phyloP scores from a whole-genome alignment of 768 basidiomycete genomes.

The Amanita molliuscula region DNA sequence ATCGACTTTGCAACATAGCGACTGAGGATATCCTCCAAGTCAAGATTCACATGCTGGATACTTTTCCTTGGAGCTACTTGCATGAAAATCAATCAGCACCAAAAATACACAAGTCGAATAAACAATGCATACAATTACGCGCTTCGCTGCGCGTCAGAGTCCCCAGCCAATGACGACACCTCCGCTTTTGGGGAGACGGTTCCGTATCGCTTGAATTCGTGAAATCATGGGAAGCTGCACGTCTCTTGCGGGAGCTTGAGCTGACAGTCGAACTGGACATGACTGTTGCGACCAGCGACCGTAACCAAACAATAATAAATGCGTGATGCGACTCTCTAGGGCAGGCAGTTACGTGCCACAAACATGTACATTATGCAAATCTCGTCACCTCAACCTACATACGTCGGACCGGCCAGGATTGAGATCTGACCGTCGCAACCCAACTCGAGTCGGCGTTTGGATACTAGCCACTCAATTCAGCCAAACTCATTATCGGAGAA shows the following conservation, averaged over 20 bases:
- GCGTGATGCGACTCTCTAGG: neutral
- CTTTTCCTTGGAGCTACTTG: slow-evolving; percentile 9
- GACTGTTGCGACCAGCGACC: neutral
- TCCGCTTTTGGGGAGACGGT: neutral
- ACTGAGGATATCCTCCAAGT: slow-evolving; percentile 15
- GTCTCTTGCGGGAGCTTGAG: slow-evolving; percentile 17
- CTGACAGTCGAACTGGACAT: slow-evolving; percentile 6
- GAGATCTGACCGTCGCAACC: neutral
- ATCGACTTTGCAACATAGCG: slow-evolving; percentile 11
- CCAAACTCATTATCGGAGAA: neutral
- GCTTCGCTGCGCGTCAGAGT: neutral
- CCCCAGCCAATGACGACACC: neutral
- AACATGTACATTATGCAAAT: too few species aligned
- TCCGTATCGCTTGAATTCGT: neutral
- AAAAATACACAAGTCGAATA: neutral
- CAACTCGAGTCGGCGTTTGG: neutral
- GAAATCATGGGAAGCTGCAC: slow-evolving; percentile 10
- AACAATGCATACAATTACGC: neutral
- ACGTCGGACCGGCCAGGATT: neutral
- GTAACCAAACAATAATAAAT: neutral
- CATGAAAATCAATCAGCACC: neutral
- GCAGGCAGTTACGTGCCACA: neutral
- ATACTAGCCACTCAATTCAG: neutral
- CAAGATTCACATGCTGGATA: slow-evolving; percentile 11
- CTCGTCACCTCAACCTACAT: too few species aligned